Conservation (phyloP, 768 basidiomycete genomes). For the Cystobasidium onofrii region DNA sequence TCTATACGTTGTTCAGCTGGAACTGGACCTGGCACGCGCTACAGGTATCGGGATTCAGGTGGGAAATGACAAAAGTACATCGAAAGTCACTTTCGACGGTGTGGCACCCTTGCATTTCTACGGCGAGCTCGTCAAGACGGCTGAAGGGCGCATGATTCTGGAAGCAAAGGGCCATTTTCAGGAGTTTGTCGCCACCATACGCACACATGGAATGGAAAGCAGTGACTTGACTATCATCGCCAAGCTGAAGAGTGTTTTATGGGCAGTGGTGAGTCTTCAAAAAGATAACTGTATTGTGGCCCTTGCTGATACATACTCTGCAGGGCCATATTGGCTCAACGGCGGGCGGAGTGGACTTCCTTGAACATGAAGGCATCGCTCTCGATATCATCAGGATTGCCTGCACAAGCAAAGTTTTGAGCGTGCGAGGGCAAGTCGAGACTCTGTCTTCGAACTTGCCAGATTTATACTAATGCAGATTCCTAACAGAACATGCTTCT, state of each 20-base stretch:
- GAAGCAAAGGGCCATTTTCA: constrained; percentile 82
- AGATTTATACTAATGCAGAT: neutral
- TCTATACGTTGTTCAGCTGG: constrained; percentile 85
- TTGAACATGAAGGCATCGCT: constrained; percentile 92
- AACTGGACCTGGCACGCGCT: constrained; percentile 76
- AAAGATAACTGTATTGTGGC: neutral
- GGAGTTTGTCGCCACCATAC: constrained; percentile 83
- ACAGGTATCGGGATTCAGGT: constrained; percentile 63
- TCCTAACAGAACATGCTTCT: constrained; percentile 75
- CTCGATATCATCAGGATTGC: constrained; percentile 84
- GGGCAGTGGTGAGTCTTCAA: constrained; percentile 75
- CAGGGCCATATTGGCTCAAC: constrained; percentile 92
- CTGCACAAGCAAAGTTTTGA: constrained; percentile 76
- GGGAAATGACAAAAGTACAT: constrained; percentile 48
- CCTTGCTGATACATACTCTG: neutral
- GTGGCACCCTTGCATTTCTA: constrained; percentile 92
- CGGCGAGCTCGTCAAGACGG: constrained; percentile 94
- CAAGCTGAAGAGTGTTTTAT: constrained; percentile 87
- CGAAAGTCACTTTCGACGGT: constrained; percentile 64
- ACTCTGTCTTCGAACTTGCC: neutral
- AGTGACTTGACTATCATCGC: constrained; percentile 74
- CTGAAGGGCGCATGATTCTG: constrained; percentile 82
- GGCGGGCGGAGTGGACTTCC: constrained; percentile 79
- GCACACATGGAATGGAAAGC: constrained; percentile 73
- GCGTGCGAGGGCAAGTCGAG: constrained; percentile 74